Evolutionary conservation across 2,329 filamentous ascomycete genomes (phyloP), one percentile per base, ranked within the genome.

Genomic region (Alternaria postmessia): DNA sequence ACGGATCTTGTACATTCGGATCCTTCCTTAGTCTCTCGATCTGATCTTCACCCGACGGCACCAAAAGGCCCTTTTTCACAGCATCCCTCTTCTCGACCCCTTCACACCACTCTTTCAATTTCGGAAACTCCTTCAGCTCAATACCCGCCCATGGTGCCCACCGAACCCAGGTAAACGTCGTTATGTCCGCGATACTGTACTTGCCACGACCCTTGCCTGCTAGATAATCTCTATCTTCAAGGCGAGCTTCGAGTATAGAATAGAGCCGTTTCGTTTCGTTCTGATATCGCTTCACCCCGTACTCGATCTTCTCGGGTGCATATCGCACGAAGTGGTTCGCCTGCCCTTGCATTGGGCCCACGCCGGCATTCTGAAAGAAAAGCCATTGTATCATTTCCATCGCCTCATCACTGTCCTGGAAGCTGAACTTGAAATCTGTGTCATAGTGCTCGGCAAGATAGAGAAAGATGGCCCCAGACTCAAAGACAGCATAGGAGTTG

Each of bases 181-280:
- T 95, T 0, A 73, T 91, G 76, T 96, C 92, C 2, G 92, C 92
- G 66, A 91, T 72, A 9, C 62, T 69, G 36, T 68, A 82, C 64
- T 85, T 86, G 74, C 85, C 85, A 63, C 82, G 82, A 1, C 83
- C 83, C 9, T 90, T 87, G 20, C 90, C 90, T 5, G 86, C 84
- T 12, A 87, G 71, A 66, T 81, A 87, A 5, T 84, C 81, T 12
- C 81, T 74, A 5, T 47, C 55, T 76, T 80, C 42, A 78, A 96
- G 85, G 42, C 92, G 87, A 28, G 84, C 85, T 70, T 96, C 89
- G 58, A 96, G 81, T 20, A 92, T 88, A 53, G 87, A 83, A 79
- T 94, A 96, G 2, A 96, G 82, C 1, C 93, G 87, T n/a, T 89
- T 85, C 0, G 90, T 92, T 80, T 96, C 93, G 73, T 93, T 94